A percentile compares a stretch with the other conserved stretches of the same genome.
Evolutionary conservation across 2,329 filamentous ascomycete species (phyloP).

Genomic region (Cytospora schulzeri): DNA sequence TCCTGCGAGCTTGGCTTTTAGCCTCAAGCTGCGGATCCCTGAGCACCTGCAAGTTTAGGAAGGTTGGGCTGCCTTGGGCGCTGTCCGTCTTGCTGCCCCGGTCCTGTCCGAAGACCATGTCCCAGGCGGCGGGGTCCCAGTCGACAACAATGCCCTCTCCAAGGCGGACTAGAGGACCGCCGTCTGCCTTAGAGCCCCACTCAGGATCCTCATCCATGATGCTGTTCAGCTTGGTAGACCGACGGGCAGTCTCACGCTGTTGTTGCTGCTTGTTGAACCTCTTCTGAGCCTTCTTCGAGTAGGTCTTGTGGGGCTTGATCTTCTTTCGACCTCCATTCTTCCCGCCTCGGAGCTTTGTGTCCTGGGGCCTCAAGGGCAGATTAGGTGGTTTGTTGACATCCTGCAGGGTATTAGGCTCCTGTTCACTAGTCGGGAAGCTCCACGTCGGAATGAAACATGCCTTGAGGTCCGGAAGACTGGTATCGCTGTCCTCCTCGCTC

Average conservation of each 20-base stretch:
- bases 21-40: conserved; percentile 67
- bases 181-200: conserved; percentile 39
- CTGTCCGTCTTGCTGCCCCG: conserved; percentile 46
- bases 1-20: conserved; percentile 63
- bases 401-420: conserved; percentile 20
- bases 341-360: conserved; percentile 21
- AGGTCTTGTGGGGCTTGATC: conserved; percentile 47
- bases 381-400: conserved; percentile 30
- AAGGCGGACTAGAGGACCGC: conserved; percentile 71
- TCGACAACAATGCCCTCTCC: conserved; percentile 87
- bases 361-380: conserved; percentile 31
- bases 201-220: conserved; percentile 40
- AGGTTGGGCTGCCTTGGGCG: conserved; percentile 63
- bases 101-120: conserved; percentile 66
- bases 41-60: conserved; percentile 51
- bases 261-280: conserved; percentile 48
- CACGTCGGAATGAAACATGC: conserved; percentile 19
- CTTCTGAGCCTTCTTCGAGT: conserved; percentile 53
- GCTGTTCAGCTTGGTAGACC: conserved; percentile 27
- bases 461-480: conserved; percentile 20
- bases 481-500: conserved; percentile 53
- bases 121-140: conserved; percentile 73
- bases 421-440: conserved; percentile 15
- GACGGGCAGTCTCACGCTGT: conserved; percentile 31
- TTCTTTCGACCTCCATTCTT: conserved; percentile 48